phyloP scores from a whole-genome alignment of 1,139 yeast species.

The Geotrichum cucujoidarum region DNA sequence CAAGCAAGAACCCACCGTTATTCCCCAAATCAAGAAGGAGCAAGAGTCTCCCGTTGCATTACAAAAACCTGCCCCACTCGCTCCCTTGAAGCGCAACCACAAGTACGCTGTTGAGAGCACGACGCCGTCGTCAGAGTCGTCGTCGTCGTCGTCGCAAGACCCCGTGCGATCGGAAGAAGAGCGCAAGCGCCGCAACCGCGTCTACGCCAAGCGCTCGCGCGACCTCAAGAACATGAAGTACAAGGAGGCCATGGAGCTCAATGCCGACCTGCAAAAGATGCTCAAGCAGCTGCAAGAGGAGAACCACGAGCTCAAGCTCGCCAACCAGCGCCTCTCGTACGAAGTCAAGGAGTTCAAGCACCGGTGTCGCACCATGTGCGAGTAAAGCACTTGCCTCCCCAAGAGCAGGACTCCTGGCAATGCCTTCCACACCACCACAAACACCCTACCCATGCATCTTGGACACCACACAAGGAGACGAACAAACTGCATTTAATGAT shows the following conservation, averaged over 20 bases:
- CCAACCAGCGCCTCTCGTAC: slow-evolving; percentile 9
- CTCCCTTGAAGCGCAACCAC: not conserved
- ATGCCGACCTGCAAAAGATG: slow-evolving; percentile 10
- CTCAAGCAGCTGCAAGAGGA: slow-evolving; percentile 1
- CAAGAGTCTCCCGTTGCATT: not conserved
- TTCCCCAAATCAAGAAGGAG: not conserved
- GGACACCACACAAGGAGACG: too few species aligned
- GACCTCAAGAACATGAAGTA: slow-evolving; percentile 19
- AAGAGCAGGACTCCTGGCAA: too few species aligned
- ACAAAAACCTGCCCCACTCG: not conserved
- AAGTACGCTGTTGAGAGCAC: not conserved
- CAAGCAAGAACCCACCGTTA: not conserved
- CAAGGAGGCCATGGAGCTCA: slow-evolving; percentile 13
- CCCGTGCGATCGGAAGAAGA: slow-evolving; percentile 17
- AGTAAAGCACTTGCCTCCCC: not conserved
- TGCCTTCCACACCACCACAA: too few species aligned
- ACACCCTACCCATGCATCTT: too few species aligned
- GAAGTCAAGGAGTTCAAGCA: slow-evolving; percentile 9
- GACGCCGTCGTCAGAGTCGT: not conserved
- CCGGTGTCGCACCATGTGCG: not conserved
- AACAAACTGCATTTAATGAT: too few species aligned
- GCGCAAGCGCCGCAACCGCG: slow-evolving; percentile 19
- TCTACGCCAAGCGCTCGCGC: slow-evolving; percentile 20
- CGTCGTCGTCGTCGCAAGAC: not conserved
- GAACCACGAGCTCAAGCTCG: slow-evolving; percentile 10